phyloP scores from a whole-genome alignment of 2,329 filamentous ascomycete genomes.

The Epichloe gansuensis region DNA sequence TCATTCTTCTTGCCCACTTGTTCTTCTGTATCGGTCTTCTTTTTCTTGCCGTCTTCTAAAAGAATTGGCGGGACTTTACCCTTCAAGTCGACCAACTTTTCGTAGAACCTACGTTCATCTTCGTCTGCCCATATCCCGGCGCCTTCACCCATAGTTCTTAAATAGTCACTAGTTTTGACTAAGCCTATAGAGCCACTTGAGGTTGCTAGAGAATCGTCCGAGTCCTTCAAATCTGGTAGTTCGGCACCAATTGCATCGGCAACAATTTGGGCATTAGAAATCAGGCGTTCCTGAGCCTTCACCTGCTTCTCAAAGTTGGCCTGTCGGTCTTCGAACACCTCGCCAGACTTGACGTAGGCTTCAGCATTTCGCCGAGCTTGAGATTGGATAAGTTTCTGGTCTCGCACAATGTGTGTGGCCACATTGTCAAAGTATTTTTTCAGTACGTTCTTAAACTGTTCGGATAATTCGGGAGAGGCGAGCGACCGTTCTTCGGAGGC shows the following conservation, averaged over 20 bases:
- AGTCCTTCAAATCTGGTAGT: constrained; percentile 86
- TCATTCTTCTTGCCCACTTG: constrained; percentile 63
- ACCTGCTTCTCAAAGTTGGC: constrained; percentile 89
- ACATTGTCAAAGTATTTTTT: constrained; percentile 87
- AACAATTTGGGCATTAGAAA: constrained; percentile 80
- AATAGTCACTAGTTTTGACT: constrained; percentile 85
- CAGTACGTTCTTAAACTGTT: constrained; percentile 76
- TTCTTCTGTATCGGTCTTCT: constrained; percentile 72
- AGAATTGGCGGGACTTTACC: constrained; percentile 91
- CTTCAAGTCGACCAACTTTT: constrained; percentile 88
- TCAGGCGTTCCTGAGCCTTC: constrained; percentile 81
- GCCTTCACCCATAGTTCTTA: constrained; percentile 79
- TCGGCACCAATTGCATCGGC: constrained; percentile 80
- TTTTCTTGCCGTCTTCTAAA: constrained; percentile 89
- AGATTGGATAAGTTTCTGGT: constrained; percentile 75
- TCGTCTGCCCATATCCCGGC: constrained; percentile 98
- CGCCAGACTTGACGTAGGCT: constrained; percentile 94
- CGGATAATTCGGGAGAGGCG: constrained; percentile 61
- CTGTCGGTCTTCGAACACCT: constrained; percentile 95
- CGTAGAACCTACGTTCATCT: constrained; percentile 94
- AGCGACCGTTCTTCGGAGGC: constrained; percentile 56
- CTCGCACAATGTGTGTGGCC: constrained; percentile 74
- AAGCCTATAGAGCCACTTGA: constrained; percentile 75
- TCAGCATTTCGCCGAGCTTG: constrained; percentile 94
- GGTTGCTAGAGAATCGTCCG: constrained; percentile 53